These are phyloP conservation scores for Chaetomiaceae sp. DNA, from an alignment of 2,329 filamentous ascomycete genomes.

Conservation along the genomic window DNA sequence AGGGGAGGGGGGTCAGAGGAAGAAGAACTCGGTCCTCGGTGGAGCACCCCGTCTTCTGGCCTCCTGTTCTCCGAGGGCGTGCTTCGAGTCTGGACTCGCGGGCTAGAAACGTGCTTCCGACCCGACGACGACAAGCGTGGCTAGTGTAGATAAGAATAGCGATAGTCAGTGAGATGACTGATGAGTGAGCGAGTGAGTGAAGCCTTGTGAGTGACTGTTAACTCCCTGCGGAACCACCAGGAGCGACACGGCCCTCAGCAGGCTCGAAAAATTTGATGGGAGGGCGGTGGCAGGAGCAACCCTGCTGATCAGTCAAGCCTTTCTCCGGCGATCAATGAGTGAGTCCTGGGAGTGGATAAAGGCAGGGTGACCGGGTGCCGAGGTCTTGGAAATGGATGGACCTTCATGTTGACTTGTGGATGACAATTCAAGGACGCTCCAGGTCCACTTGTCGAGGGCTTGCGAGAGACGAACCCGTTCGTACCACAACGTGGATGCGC, in stretches of 20 bases:
- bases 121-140: not conserved
- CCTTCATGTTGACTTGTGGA: too few species aligned
- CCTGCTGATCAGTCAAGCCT: not conserved
- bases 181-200: not conserved
- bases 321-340: not conserved
- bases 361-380: too few species aligned
- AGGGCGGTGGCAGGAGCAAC: slow-evolving; percentile 1
- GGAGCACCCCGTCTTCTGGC: not conserved
- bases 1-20: not conserved
- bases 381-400: too few species aligned
- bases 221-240: not conserved
- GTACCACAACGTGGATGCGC: too few species aligned
- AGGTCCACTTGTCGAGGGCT: too few species aligned
- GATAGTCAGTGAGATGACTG: not conserved
- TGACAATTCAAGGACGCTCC: too few species aligned
- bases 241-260: too few species aligned
- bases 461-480: too few species aligned
- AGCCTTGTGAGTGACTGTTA: not conserved
- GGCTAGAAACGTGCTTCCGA: too few species aligned
- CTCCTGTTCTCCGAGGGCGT: not conserved
- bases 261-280: not conserved
- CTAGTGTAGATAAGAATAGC: not conserved
- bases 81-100: not conserved
- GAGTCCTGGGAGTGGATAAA: too few species aligned
- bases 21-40: not conserved